Percentiles rank a stretch among this genome's conserved stretches.
These are phyloP conservation scores for Pulveroboletus sp. DNA, from an alignment of 768 basidiomycete species.

Conservation along the genomic window DNA sequence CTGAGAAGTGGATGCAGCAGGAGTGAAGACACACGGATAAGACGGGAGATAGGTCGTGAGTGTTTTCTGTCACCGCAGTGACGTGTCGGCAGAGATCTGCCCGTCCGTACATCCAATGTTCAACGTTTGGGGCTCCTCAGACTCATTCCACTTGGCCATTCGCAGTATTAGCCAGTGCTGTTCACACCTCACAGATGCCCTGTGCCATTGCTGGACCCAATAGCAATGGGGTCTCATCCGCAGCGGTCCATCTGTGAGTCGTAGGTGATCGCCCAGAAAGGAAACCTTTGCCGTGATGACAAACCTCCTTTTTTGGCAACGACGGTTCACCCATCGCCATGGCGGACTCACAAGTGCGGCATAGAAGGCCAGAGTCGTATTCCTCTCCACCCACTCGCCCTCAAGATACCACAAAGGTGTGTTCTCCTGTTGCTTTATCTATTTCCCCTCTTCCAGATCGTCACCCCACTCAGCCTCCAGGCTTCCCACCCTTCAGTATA, in stretches of 20 bases:
- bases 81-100: too few relatives aligned
- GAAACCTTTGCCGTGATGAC: not conserved
- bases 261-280: not conserved
- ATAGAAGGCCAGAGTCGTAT: slow-evolving; percentile 16
- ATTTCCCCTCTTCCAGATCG: not conserved
- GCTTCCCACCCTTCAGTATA: not conserved
- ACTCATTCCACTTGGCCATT: too few relatives aligned
- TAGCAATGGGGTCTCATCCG: slow-evolving; percentile 6
- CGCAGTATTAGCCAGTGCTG: not conserved
- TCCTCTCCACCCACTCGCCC: not conserved
- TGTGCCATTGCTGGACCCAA: not conserved
- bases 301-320: too few relatives aligned
- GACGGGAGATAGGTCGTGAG: not conserved
- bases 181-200: not conserved
- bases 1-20: not conserved
- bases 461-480: slow-evolving; percentile 2
- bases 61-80: too few relatives aligned
- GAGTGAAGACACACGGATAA: not conserved
- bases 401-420: slow-evolving; percentile 7
- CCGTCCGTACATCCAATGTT: too few relatives aligned
- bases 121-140: too few relatives aligned
- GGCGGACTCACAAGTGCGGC: slow-evolving; percentile 12
- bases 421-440: not conserved
- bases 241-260: not conserved
- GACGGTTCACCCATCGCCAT: not conserved